These are phyloP conservation scores for Boletus edulis DNA, from an alignment of 768 basidiomycete genomes.

Conservation along the genomic window DNA sequence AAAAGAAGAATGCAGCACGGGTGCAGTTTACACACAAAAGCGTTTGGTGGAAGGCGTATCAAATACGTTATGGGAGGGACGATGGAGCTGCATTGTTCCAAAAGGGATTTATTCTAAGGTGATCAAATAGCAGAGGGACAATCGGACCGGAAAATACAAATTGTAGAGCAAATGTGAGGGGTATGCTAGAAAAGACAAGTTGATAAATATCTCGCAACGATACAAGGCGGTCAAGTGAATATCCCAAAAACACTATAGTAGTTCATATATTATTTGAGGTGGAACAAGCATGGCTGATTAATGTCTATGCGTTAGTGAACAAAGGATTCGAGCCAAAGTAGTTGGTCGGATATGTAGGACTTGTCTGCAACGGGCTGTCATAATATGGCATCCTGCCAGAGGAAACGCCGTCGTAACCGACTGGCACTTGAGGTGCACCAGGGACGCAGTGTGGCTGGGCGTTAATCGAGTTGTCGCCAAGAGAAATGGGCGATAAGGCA, in stretches of 20 bases:
- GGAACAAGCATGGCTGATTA: not conserved
- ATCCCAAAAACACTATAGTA: conserved; percentile 17
- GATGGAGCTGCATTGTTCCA: not conserved
- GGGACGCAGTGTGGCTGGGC: conserved; percentile 24
- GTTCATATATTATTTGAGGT: conserved; percentile 7
- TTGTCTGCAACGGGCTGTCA: conserved; percentile 21
- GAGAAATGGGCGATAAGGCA: conserved; percentile 19
- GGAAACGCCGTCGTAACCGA: conserved; percentile 24
- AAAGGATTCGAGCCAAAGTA: conserved; percentile 24
- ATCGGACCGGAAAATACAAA: conserved; percentile 14
- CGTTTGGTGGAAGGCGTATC: not conserved
- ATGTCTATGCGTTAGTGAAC: conserved; percentile 23
- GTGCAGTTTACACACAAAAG: not conserved
- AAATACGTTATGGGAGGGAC: conserved; percentile 1
- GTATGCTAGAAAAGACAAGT: conserved; percentile 14
- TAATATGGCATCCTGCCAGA: conserved; percentile 28
- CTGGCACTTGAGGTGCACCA: conserved; percentile 13
- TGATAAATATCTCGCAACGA: conserved; percentile 26
- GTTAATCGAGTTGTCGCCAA: conserved; percentile 10
- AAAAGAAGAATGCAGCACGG: not conserved
- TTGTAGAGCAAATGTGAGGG: conserved; percentile 7
- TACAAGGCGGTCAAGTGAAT: conserved; percentile 22
- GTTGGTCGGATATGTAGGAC: conserved; percentile 17
- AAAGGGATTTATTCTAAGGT: conserved; percentile 2
- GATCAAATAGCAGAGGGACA: not conserved